Base-by-base conservation (phyloP, 163 green algal species). In the Coccomyxa subellipsoidea region DNA sequence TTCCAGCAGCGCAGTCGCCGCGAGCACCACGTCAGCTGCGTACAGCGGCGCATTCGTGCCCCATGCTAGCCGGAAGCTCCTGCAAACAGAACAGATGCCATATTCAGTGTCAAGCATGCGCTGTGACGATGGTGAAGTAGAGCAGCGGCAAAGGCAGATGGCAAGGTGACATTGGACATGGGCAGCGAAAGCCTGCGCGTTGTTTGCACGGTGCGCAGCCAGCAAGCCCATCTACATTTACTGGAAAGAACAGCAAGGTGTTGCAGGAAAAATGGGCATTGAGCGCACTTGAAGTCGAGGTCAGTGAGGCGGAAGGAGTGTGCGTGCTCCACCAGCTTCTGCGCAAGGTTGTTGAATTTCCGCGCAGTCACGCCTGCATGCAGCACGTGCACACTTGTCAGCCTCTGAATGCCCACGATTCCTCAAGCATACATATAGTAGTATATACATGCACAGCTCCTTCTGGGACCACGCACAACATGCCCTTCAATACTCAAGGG, bases 1-100 rank as follows among this genome's bases (percentile, higher is more conserved):
- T 77, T 93, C 86, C 25, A 93, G 87, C 36, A 92, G 84, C 15
- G 90, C 90, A 9, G 88, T 89, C 34, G 85, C 84, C 7, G 90
- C 87, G n/a, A 88, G 81, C 76, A 92, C 90, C 36, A 83, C 79
- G 84, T 93, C 90, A 38, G 87, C 81, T 0, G 87, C 87, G n/a
- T 82, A 84, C 53, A 92, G 85, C 38, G 76, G 38, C 18, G 39
- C 27, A 38, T 38, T 53, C 39, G 37, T 83, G 12, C 71, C 81
- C 37, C 59, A 82, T 34, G 70, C 36, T 54, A 85, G 34, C 59
- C 85, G 69, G 59, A 85, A 88, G 81, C 73, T 83, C 77, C 82
- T 85, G 82, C 40, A 12, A 12, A 35, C 18, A 29, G 15, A 79
- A 10, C 27, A 7, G 9, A 76, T 37, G 39, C 25, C 39, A 38